Percentiles rank a stretch among this genome's conserved stretches.
Evolutionary conservation across 2,329 filamentous ascomycete genomes (phyloP).

Genomic region (Hypoxylon rubiginosum): DNA sequence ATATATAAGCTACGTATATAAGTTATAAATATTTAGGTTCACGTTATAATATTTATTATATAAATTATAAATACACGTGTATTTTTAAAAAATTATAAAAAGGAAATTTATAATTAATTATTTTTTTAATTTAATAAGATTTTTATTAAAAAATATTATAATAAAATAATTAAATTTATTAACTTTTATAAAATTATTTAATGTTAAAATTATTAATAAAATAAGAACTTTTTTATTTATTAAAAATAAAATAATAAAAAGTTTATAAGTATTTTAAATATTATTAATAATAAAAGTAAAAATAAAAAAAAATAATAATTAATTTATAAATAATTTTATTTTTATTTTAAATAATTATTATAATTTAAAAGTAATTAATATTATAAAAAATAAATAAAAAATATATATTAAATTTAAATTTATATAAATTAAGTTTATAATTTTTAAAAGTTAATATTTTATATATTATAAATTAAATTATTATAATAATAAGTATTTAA

Average conservation of each 20-base stretch:
- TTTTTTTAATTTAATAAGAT: slow-evolving; percentile 8
- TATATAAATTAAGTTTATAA: slow-evolving; percentile 4
- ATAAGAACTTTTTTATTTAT: slow-evolving; percentile 10
- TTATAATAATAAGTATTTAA: slow-evolving; percentile 7
- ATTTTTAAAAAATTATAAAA: neutral
- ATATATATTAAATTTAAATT: no score
- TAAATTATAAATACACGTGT: neutral
- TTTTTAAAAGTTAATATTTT: slow-evolving; percentile 6
- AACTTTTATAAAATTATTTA: slow-evolving; percentile 16
- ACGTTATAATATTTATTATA: neutral
- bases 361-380: no score
- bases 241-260: no score
- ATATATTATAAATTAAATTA: slow-evolving; percentile 9
- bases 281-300: no score
- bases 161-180: slow-evolving; percentile 9
- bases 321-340: no score
- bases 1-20: no score
- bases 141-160: no score
- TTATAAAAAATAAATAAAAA: no score
- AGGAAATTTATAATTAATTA: no score
- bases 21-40: neutral
- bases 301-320: neutral
- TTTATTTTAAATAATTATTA: no score
- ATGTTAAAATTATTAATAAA: no score
- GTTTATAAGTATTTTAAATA: neutral